Conservation (phyloP, 2,329 filamentous ascomycete genomes). For the Colletotrichum sidae region DNA sequence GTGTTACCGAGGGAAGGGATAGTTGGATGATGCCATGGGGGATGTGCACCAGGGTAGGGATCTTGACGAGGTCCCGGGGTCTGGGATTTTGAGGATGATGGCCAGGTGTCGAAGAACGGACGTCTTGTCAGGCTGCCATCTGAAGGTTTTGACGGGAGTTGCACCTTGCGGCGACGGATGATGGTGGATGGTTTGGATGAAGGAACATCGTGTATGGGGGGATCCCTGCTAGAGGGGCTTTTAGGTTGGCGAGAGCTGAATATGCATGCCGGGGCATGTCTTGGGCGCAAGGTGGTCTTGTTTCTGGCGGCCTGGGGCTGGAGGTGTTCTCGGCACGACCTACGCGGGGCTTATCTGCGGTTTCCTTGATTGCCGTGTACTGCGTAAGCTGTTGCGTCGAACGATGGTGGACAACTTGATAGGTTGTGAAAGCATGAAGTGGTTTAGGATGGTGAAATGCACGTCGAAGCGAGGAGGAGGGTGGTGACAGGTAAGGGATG, state of each 20-base stretch:
- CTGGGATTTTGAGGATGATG: not conserved
- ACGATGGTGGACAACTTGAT: constrained; percentile 4
- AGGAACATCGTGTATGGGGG: constrained; percentile 7
- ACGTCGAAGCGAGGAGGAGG: constrained; percentile 1
- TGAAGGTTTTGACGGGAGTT: constrained; percentile 31
- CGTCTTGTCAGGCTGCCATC: constrained; percentile 1
- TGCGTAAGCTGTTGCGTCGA: constrained; percentile 17
- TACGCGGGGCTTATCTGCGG: constrained; percentile 4
- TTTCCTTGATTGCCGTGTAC: constrained; percentile 12
- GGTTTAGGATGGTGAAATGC: too few species aligned
- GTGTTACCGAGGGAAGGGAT: too few species aligned
- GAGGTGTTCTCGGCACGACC: constrained; percentile 15
- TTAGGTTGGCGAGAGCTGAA: constrained; percentile 3
- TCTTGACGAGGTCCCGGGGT: not conserved
- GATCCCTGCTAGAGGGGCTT: constrained; percentile 2
- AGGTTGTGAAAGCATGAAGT: too few species aligned
- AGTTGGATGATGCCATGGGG: too few species aligned
- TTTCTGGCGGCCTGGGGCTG: constrained; percentile 3
- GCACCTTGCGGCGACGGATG: constrained; percentile 18
- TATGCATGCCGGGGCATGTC: constrained; percentile 1
- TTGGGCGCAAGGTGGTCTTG: not conserved
- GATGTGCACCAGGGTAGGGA: too few species aligned
- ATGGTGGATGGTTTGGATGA: not conserved
- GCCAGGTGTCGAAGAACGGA: constrained; percentile 3
- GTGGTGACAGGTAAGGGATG: constrained; percentile 9